phyloP scores from a whole-genome alignment of 352 stramenopile genomes.

The Pythium rishiriense region DNA sequence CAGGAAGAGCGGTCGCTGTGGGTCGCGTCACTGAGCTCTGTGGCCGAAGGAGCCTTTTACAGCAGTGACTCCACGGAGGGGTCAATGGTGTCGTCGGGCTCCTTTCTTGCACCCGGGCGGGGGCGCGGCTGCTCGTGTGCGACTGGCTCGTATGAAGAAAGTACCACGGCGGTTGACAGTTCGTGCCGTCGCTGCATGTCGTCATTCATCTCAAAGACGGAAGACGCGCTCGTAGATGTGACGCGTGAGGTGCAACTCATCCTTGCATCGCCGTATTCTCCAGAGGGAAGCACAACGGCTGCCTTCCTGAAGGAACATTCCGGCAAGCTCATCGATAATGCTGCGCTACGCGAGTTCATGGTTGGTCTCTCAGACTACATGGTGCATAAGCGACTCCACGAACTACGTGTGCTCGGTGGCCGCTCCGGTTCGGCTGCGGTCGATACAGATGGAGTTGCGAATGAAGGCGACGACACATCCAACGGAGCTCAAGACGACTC shows the following conservation, averaged over 20 bases:
- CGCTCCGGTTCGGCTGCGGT: constrained; percentile 20
- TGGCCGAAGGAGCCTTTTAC: constrained; percentile 38
- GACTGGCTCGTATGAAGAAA: constrained; percentile 22
- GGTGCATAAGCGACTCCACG: constrained; percentile 78
- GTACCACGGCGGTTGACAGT: constrained; percentile 36
- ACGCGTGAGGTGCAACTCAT: constrained; percentile 81
- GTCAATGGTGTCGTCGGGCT: not conserved
- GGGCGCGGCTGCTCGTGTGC: constrained; percentile 64
- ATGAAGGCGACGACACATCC: constrained; percentile 33
- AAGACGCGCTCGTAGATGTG: constrained; percentile 73
- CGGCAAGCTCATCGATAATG: constrained; percentile 45
- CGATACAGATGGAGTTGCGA: not conserved
- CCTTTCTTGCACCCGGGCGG: constrained; percentile 33
- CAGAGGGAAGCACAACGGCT: constrained; percentile 72
- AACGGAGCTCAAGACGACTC: constrained; percentile 30
- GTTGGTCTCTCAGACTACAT: constrained; percentile 77
- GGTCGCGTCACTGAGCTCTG: constrained; percentile 68
- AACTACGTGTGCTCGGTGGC: constrained; percentile 63
- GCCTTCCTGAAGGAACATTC: constrained; percentile 74
- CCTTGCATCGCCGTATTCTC: constrained; percentile 80
- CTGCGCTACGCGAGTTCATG: constrained; percentile 75
- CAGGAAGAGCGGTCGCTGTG: constrained; percentile 84
- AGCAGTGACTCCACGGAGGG: constrained; percentile 23
- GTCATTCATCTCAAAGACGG: constrained; percentile 80
- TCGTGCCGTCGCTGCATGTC: constrained; percentile 69